Evolutionary conservation across 257 asterid species (phyloP).

Genomic region (Gynochthodes officinalis): DNA sequence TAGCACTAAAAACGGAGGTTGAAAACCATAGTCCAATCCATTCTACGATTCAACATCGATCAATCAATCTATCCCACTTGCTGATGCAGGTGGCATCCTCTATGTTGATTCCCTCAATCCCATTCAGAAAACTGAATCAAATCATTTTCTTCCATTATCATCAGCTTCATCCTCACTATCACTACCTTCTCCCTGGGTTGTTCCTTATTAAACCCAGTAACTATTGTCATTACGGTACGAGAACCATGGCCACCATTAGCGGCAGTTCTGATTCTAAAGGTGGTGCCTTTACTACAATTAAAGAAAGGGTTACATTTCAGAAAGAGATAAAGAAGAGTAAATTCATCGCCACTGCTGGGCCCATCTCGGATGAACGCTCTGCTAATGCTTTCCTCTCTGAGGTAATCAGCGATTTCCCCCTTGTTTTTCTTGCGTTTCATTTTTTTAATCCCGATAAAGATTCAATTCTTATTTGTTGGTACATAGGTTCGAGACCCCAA

Average conservation of each 20-base stretch:
- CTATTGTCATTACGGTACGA: background rate
- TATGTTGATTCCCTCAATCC: slow-evolving; percentile 10
- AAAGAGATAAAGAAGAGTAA: slow-evolving; percentile 82
- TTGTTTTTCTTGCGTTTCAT: background rate
- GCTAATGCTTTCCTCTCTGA: slow-evolving; percentile 69
- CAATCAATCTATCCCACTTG: background rate
- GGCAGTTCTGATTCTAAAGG: slow-evolving; percentile 24
- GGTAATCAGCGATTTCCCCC: slow-evolving; percentile 30
- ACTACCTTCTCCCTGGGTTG: slow-evolving; percentile 2
- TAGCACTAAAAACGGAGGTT: too few relatives aligned
- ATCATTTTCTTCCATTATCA: slow-evolving; percentile 11
- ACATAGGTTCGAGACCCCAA: slow-evolving; percentile 75
- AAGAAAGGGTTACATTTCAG: slow-evolving; percentile 55
- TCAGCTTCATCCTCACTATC: slow-evolving; percentile 15
- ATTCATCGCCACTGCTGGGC: slow-evolving; percentile 82
- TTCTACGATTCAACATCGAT: background rate
- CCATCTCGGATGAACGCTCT: slow-evolving; percentile 63
- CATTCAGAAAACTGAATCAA: slow-evolving; percentile 22
- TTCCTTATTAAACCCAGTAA: slow-evolving; percentile 4
- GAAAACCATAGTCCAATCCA: background rate
- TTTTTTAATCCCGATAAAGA: background rate
- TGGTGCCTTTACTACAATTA: slow-evolving; percentile 65
- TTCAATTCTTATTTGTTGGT: background rate
- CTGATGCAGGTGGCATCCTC: slow-evolving; percentile 5
- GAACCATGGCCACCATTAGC: slow-evolving; percentile 37